phyloP scores from a whole-genome alignment of 345 rosid species.

The Cardiospermum halicacabum region DNA sequence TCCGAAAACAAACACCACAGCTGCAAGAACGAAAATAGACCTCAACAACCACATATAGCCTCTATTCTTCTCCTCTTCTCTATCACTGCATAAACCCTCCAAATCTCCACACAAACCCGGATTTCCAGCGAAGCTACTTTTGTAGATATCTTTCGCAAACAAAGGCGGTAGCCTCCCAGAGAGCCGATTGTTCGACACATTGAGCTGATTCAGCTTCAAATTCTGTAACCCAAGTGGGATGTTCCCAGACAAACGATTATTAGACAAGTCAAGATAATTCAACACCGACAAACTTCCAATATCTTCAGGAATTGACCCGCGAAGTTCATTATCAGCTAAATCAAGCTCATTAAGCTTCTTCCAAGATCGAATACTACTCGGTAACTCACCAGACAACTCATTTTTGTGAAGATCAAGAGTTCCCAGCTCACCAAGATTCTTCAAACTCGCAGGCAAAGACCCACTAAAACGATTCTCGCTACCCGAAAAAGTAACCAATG shows the following conservation, averaged over 20 bases:
- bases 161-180: slow-evolving; percentile 70
- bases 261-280: slow-evolving; percentile 88
- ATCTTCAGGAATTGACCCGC: slow-evolving; percentile 62
- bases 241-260: slow-evolving; percentile 54
- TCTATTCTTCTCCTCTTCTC: slow-evolving; percentile 36
- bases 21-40: slow-evolving; percentile 67
- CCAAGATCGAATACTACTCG: slow-evolving; percentile 51
- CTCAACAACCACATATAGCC: slow-evolving; percentile 77
- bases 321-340: slow-evolving; percentile 53
- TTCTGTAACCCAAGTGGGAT: slow-evolving; percentile 70
- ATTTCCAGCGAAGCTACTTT: slow-evolving; percentile 69
- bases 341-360: slow-evolving; percentile 82
- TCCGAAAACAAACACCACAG: slow-evolving; percentile 58
- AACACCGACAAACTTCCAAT: slow-evolving; percentile 69
- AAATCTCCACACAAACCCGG: slow-evolving; percentile 74
- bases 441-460: slow-evolving; percentile 56
- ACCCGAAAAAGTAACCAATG: slow-evolving; percentile 51
- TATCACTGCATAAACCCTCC: slow-evolving; percentile 57
- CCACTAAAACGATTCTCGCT: slow-evolving; percentile 63
- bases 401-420: slow-evolving; percentile 76
- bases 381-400: slow-evolving; percentile 63
- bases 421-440: slow-evolving; percentile 51
- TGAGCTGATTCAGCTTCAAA: slow-evolving; percentile 86
- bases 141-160: slow-evolving; percentile 55
- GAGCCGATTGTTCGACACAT: slow-evolving; percentile 67